phyloP scores from a whole-genome alignment of 805 yeast species.

The Candida orba region DNA sequence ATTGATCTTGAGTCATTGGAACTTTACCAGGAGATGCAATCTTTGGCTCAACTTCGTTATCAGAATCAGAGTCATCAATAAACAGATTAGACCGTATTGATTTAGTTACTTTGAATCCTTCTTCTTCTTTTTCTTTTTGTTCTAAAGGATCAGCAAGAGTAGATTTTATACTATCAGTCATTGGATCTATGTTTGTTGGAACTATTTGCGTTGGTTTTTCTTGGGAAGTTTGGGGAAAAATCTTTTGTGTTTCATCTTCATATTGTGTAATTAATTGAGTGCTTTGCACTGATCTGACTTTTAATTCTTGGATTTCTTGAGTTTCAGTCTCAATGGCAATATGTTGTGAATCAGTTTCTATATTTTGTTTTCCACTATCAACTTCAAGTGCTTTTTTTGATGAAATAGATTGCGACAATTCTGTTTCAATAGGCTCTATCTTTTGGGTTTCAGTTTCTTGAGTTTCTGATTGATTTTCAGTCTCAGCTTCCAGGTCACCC shows the following conservation, averaged over 20 bases:
- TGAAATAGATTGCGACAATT: neutral
- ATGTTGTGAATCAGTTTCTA: neutral
- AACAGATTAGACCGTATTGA: constrained; percentile 7
- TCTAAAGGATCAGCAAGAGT: neutral
- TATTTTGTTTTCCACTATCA: neutral
- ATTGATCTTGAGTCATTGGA: constrained; percentile 1
- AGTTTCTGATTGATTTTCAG: neutral
- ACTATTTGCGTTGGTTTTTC: neutral
- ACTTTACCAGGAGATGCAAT: neutral
- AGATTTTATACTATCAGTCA: neutral
- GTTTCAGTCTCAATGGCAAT: neutral
- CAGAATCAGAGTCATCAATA: constrained; percentile 15
- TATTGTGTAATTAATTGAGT: neutral
- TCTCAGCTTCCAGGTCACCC: constrained; percentile 5
- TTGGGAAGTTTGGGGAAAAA: neutral
- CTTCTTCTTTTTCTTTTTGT: neutral
- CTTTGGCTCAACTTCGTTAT: neutral
- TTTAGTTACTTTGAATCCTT: neutral
- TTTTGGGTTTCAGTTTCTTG: neutral
- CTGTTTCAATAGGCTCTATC: no score
- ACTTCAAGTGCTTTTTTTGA: constrained; percentile 1
- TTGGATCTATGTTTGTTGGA: neutral
- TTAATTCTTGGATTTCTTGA: neutral
- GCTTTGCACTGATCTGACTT: neutral
- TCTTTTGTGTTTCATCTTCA: neutral